Base-by-base conservation (phyloP, 495 filamentous ascomycete species). In the Tuber microsphaerosporum region DNA sequence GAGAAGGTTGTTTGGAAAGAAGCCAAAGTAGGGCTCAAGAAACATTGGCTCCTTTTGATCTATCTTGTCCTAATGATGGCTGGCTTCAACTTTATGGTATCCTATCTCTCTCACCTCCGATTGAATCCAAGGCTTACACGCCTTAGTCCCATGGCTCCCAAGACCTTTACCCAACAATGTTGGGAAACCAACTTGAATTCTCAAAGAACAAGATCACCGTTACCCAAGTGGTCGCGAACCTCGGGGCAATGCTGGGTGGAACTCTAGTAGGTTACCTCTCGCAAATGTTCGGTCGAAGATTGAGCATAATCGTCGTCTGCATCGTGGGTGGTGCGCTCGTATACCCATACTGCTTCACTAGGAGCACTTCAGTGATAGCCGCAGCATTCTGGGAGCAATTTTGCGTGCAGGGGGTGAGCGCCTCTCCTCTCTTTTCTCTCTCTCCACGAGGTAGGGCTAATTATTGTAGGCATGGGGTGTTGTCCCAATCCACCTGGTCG, bases 101-200 rank as follows among this genome's bases (percentile, higher is more conserved):
- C 42, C 34, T 26, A 71, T 41, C 37, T 46, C 34, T 46, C 22
- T 8, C 31, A 17, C 39, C 20, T 45, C 20, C 14, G 1, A 20
- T 7, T 37, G 8, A 34, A 41, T 10, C 39, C 26, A 43, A 56
- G 14, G 20, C 34, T 19, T 45, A 75, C 19, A 45, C 19, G 37
- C 22, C 65, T 74, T 75, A 89, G 88, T 93, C 92, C 37, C 94
- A 97, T 81, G 94, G 94, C 76, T 94, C 92, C 7, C 94, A 97
- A 83, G 94, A 97, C 84, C 85, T 97, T 31, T 97, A 97, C 82
- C 94, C 94, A 0, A 94, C 92, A 19, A 90, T 97, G 89, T 83
- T 97, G 19, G 82, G 88, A 71, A 91, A 90, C 80, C 91, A 97
- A 84, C 94, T 91, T 85, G 85, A 85, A 73, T 95, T 96, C 85